Conservation (phyloP, 2,329 filamentous ascomycete genomes). For the Sporothrix mexicana region DNA sequence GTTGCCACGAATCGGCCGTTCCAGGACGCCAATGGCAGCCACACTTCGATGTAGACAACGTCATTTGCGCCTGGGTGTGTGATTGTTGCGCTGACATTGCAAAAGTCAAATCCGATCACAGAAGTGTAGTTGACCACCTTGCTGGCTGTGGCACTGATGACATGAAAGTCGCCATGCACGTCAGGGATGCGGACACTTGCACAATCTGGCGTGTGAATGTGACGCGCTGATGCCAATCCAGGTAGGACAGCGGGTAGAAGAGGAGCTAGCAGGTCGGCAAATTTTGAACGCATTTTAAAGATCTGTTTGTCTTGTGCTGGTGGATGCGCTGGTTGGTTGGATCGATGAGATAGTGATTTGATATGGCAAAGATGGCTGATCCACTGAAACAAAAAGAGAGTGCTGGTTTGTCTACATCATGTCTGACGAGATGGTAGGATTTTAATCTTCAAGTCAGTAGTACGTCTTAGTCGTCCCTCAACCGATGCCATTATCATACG, state of each 20-base stretch:
- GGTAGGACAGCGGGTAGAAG: neutral
- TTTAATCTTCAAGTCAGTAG: no score
- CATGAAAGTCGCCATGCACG: neutral
- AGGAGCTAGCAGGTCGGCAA: no score
- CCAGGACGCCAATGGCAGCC: neutral
- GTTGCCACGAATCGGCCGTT: neutral
- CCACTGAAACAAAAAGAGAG: no score
- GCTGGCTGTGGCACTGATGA: neutral
- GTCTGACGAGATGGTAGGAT: no score
- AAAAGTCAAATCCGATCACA: neutral
- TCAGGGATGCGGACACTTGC: neutral
- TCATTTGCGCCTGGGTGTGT: neutral
- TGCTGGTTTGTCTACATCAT: no score
- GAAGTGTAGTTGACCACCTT: neutral
- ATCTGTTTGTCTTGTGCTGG: no score
- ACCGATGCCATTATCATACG: no score
- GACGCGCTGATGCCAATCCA: neutral
- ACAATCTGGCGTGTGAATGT: neutral
- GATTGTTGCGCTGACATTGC: neutral
- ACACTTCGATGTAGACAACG: neutral
- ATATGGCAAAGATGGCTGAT: no score
- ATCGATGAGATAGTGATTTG: no score
- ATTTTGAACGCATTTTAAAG: no score
- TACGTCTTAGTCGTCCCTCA: no score
- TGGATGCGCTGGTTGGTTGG: no score